Base-by-base conservation (phyloP, 2,329 filamentous ascomycete genomes). In the Alternaria gansuensis region DNA sequence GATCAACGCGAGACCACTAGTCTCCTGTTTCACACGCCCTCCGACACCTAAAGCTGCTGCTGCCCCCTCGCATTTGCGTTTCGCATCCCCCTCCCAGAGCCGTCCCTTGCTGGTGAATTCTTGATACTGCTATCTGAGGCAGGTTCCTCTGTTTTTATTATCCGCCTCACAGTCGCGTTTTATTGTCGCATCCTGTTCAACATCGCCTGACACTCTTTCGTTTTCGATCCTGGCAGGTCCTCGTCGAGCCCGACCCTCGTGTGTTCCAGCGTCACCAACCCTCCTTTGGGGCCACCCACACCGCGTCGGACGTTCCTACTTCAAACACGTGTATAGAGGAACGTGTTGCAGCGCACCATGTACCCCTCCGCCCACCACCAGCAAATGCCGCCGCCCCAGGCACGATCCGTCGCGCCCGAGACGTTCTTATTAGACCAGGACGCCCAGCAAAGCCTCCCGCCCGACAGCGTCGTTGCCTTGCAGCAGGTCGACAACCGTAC, bases 341-440 rank as follows among this genome's bases (percentile, higher is more conserved):
- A 62, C 71, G 70, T 74, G 70, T 74, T 75, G 75, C 75, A 74
- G 71, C 62, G 68, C 71, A 77, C 57, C 76, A 83, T 83, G 81
- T 83, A 82, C 76, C 77, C 81, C 64, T 77, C 68, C 70, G 66
- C 76, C 61, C 90, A 93, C 68, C 75, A 84, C 82, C 87, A 90
- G 75, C 85, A 89, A 70, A 97, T 97, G 92, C 90, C 91, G 72
- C 90, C 91, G 74, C 91, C 91, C 64, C 93, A 97, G 82, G 75
- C 79, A 64, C 78, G 81, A 44, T 79, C 80, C 33, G 81, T 83
- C 64, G 97, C 97, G 80, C 95, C 95, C 69, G 95, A 99, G 85
- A 98, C 95, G 39, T 99, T 99, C 78, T 94, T 99, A 90, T 86
- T 99, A 78, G 97, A 94, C 78, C 93, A 90, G 74, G 94, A 98